Evolutionary conservation across 441 rosid species (phyloP).

Genomic region (Mallotus repandus): DNA sequence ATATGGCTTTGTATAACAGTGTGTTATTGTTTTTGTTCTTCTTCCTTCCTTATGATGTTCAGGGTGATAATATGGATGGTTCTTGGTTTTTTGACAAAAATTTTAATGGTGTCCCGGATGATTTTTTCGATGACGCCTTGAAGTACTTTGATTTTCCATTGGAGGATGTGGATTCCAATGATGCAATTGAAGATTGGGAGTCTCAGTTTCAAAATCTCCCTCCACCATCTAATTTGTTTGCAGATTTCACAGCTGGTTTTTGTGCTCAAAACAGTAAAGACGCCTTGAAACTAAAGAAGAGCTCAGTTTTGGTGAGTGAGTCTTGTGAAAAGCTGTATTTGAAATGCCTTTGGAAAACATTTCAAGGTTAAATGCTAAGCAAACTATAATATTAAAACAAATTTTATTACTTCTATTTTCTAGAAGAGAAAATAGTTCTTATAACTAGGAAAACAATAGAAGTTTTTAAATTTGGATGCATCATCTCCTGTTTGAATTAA

Average conservation of each 20-base stretch:
- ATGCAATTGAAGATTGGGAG: constrained; percentile 42
- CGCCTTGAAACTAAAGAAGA: constrained; percentile 14
- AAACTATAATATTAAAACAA: too few species aligned
- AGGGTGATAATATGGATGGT: constrained; percentile 38
- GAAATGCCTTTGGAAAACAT: background rate
- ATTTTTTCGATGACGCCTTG: constrained; percentile 58
- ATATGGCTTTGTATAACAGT: constrained; percentile 2
- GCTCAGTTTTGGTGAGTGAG: constrained; percentile 39
- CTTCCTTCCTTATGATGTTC: background rate
- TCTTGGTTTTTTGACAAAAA: constrained; percentile 58
- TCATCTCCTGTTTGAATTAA: background rate
- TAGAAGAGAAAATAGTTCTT: too few species aligned
- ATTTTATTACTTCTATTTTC: too few species aligned
- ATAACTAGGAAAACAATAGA: too few species aligned
- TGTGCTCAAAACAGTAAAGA: constrained; percentile 19
- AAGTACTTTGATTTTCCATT: constrained; percentile 50
- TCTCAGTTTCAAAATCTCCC: constrained; percentile 49
- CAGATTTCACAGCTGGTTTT: constrained; percentile 38
- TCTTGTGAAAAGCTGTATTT: background rate
- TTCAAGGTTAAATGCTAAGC: background rate
- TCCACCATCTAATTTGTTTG: constrained; percentile 50
- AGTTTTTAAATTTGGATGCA: too few species aligned
- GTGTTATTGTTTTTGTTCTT: background rate
- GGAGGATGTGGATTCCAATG: constrained; percentile 54
- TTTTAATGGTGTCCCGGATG: constrained; percentile 50